Base-by-base conservation (phyloP, 352 stramenopile species). In the Globisporangium orthogonon region DNA sequence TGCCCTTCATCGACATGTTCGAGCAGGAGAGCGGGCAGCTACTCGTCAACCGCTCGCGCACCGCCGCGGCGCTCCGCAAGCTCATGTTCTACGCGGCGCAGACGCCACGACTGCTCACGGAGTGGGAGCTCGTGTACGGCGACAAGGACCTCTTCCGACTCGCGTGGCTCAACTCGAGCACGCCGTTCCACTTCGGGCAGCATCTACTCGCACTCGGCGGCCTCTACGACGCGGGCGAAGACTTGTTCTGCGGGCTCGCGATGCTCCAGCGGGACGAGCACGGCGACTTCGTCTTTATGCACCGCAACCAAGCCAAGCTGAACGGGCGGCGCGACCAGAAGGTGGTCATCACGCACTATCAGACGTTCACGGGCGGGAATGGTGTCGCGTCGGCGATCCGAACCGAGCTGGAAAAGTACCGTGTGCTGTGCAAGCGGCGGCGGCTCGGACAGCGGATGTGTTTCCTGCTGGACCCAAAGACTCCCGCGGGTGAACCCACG, bases 1-100 rank as follows among this genome's bases (percentile, higher is more conserved):
- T 92, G 73, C 83, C 82, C 18, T 94, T 91, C 67, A 77, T 74
- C 7, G 77, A 94, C 47, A 94, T 94, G 84, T 91, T 88, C 60
- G 84, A 94, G 62, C 82, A 92, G 57, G 84, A 94, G 49, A 89
- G 74, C 47, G 85, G 82, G 0, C 85, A 94, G 54, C 44, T 92
- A 18, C 56, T 94, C 14, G 69, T 94, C 35, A 81, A 94, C 60
- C 71, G 76, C 3, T 67, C 67, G 28, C 58, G 65, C 11, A 67
- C 65, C 3, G 50, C 60, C 13, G 49, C 45, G 0, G 81, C 84
- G 31, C 61, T 92, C 3, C 65, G 74, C 44, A 89, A 83, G 58
- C 77, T 93, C 61, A 88, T 90, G 81, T 91, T 90, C 52, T 93
- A 90, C 63, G 71, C 81, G 39, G 72, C 69, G 3, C 72, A 88